Evolutionary conservation across 106 monocot genomes (phyloP), one percentile per base, ranked within the genome.

Genomic region (Dendrobium officinale): DNA sequence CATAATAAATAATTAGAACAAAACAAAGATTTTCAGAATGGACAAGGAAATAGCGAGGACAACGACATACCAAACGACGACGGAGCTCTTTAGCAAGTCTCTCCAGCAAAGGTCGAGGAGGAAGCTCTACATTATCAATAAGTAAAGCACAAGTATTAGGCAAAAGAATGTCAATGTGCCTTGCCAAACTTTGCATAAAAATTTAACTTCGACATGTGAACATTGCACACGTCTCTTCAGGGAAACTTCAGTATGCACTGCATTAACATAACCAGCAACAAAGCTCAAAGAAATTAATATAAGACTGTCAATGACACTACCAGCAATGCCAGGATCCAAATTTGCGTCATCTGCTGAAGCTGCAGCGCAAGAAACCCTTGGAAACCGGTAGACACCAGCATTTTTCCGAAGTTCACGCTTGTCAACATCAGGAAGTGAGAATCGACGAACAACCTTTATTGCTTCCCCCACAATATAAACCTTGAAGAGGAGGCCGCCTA

Each of bases 401-500:
- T 45, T 91, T 41, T 87, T 91, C 55, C 83, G 29, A 54, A 91
- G 74, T 18, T 93, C 90, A 24, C 64, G 40, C 77, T 85, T 64
- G 61, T 85, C 81, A 45, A 93, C 85, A 90, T 96, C 91, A 75
- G 96, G 93, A 80, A 96, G 91, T 61, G 93, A 96, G 75, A 93
- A 93, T 17, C 96, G 84, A 6, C 96, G 81, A 19, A 96, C 93
- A 79, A 93, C 96, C 55, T 86, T 93, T 80, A 96, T 86, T 73
- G 89, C 72, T 81, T 96, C 93, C 18, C 96, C 96, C 26, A 96
- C 87, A 80, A 96, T 93, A 78, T 89, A 96, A 9, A 96, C 91
- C 80, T 96, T 96, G 73, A 96, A 96, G 20, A 96, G 89, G 81
- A 96, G 89, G 67, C 96, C 96, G 4, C 96, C 96, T 96, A 82